A percentile compares a stretch with the other conserved stretches of the same genome.
Evolutionary conservation across 139 green algal genomes (phyloP).

Genomic region (Astrephomene gubernaculifera): DNA sequence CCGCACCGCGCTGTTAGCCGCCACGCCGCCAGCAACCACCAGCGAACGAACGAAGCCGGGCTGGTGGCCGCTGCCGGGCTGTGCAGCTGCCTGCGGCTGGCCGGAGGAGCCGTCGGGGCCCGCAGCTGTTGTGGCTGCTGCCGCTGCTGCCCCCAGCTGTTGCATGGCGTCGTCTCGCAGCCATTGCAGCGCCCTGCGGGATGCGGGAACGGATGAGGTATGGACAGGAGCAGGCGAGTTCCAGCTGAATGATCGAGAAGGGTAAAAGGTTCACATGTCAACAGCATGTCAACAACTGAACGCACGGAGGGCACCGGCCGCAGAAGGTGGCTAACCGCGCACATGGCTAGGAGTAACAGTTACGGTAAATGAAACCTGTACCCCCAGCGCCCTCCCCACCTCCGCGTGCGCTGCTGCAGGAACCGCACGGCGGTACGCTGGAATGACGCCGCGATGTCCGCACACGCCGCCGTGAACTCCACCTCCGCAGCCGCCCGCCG

Average conservation of each 20-base stretch:
- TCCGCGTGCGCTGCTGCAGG: slow-evolving; percentile 55
- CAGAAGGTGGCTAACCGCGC: background rate
- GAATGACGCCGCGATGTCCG: slow-evolving; percentile 44
- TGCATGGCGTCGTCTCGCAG: slow-evolving; percentile 51
- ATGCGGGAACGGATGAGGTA: background rate
- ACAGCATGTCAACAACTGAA: too few relatives aligned
- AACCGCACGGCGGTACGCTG: slow-evolving; percentile 34
- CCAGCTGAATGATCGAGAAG: too few relatives aligned
- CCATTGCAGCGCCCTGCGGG: slow-evolving; percentile 49
- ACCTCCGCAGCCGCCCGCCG: slow-evolving; percentile 24
- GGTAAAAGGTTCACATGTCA: background rate
- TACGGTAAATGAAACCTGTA: too few relatives aligned
- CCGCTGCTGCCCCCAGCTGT: slow-evolving; percentile 31
- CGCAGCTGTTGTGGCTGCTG: background rate
- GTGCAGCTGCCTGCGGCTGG: background rate
- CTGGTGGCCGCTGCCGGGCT: background rate
- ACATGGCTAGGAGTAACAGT: too few relatives aligned
- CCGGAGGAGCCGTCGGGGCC: too few relatives aligned
- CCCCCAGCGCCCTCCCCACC: too few relatives aligned
- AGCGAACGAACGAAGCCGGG: slow-evolving; percentile 67
- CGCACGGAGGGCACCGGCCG: too few relatives aligned
- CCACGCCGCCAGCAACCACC: slow-evolving; percentile 89
- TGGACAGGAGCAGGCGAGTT: background rate
- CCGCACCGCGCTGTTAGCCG: slow-evolving; percentile 85
- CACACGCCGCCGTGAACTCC: slow-evolving; percentile 14